Evolutionary conservation across 345 rosid species (phyloP).

Genomic region (Geranium rotundifolium): DNA sequence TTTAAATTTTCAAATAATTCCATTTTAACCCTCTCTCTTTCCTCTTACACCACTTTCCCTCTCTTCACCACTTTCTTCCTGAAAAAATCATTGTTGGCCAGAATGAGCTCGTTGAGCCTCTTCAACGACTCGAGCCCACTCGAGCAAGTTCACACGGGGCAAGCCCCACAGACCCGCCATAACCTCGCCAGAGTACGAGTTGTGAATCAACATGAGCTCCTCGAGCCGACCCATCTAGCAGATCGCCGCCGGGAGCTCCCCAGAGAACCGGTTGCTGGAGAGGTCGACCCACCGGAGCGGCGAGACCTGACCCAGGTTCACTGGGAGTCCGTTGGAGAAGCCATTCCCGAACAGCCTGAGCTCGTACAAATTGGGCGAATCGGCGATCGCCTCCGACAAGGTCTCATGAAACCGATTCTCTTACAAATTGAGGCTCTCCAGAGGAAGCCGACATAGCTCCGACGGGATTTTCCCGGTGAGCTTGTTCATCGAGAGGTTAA

Average conservation of each 20-base stretch:
- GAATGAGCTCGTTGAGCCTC: conserved; percentile 71
- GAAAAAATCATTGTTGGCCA: conserved; percentile 49
- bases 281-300: conserved; percentile 74
- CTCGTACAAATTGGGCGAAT: conserved; percentile 66
- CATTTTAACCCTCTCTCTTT: too few relatives aligned
- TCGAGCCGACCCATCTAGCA: conserved; percentile 60
- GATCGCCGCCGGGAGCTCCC: conserved; percentile 51
- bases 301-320: conserved; percentile 57
- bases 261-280: conserved; percentile 55
- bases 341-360: conserved; percentile 62
- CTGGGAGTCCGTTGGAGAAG: conserved; percentile 54
- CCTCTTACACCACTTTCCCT: too few relatives aligned
- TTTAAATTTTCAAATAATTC: too few relatives aligned
- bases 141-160: conserved; percentile 68
- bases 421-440: conserved; percentile 81
- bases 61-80: too few relatives aligned
- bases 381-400: conserved; percentile 48
- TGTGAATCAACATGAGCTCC: conserved; percentile 56
- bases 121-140: conserved; percentile 48
- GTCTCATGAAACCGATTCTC: conserved; percentile 59
- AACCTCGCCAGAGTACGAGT: conserved; percentile 56
- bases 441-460: conserved; percentile 53
- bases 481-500: conserved; percentile 83
- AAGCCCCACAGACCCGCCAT: conserved; percentile 79
- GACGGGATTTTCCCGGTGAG: conserved; percentile 64